Percentiles rank a stretch among this genome's conserved stretches.
These are phyloP conservation scores for Paramecium sonneborni DNA, from an alignment of 73 alveolate genomes.

Conservation along the genomic window DNA sequence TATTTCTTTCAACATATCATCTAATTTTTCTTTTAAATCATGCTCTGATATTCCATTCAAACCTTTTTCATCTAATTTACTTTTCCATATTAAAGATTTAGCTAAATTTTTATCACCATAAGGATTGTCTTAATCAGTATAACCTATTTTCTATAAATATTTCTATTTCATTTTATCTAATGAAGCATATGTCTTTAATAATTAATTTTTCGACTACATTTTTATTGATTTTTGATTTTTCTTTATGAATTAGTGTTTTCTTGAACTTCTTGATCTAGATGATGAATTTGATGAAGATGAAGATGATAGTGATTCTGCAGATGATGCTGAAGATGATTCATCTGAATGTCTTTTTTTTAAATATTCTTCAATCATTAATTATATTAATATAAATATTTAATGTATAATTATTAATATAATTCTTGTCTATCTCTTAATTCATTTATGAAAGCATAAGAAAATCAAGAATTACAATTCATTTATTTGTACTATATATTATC, in stretches of 20 bases:
- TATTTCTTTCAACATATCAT: constrained; percentile 55
- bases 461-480: too few species aligned
- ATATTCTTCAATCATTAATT: neutral
- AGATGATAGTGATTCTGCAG: constrained; percentile 34
- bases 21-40: constrained; percentile 9
- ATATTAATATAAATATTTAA: neutral
- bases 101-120: constrained; percentile 68
- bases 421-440: neutral
- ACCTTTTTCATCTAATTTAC: constrained; percentile 14
- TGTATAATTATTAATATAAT: neutral
- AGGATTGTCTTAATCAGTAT: constrained; percentile 67
- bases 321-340: constrained; percentile 47
- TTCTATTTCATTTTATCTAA: constrained; percentile 48
- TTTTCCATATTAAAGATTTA: constrained; percentile 54
- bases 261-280: constrained; percentile 50
- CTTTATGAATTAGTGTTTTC: neutral
- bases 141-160: constrained; percentile 48
- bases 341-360: neutral
- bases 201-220: constrained; percentile 22
- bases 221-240: neutral
- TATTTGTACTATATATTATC: too few species aligned
- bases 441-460: too few species aligned
- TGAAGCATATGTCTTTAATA: constrained; percentile 22
- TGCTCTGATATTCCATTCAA: constrained; percentile 42
- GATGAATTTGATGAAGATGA: constrained; percentile 55